Evolutionary conservation across 495 filamentous ascomycete genomes (phyloP), one percentile per base, ranked within the genome.

Genomic region (Podospora pseudocomata): DNA sequence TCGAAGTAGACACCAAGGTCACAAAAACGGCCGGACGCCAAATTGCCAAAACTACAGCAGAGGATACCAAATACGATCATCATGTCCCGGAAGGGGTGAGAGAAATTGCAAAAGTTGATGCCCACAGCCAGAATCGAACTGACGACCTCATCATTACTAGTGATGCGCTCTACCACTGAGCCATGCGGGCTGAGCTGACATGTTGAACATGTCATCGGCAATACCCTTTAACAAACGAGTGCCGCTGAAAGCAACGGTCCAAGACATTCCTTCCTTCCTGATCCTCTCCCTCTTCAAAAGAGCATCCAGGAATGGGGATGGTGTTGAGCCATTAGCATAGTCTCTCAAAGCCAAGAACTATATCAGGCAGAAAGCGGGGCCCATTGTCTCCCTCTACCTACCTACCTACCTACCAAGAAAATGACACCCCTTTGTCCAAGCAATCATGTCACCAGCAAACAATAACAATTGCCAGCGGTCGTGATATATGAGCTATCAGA

Each of bases 61-160:
- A 23, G 23, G 23, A 23, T 23, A 23, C 23, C 23, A 23, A 23
- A 23, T 1, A 23, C 23, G 2, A 23, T 23, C 23, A 23, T 23
- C 23, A 23, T 23, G 23, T 23, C 23, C 23, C 23, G 23, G 1
- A 23, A 23, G 1, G 23, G 23, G 23, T 23, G 23, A 23, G 23
- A 0, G 23, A 23, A 23, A 23, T 23, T 23, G 2, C 23, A 64
- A 60, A 70, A 57, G 6, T 26, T 6, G 23, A 18, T 68, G 69
- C 69, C 69, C 69, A 71, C 63, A 59, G 44, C 63, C 69, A 71
- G 69, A 71, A 71, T 71, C 69, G 69, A 71, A 68, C 69, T 71
- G 63, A 65, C 53, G 63, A 68, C 69, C 66, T 71, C 60, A 55
- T 67, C 66, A 71, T 71, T 70, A 70, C 68, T 66, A 70, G 68